Evolutionary conservation across 768 basidiomycete genomes (phyloP).

Genomic region (Mycena leptocephala): DNA sequence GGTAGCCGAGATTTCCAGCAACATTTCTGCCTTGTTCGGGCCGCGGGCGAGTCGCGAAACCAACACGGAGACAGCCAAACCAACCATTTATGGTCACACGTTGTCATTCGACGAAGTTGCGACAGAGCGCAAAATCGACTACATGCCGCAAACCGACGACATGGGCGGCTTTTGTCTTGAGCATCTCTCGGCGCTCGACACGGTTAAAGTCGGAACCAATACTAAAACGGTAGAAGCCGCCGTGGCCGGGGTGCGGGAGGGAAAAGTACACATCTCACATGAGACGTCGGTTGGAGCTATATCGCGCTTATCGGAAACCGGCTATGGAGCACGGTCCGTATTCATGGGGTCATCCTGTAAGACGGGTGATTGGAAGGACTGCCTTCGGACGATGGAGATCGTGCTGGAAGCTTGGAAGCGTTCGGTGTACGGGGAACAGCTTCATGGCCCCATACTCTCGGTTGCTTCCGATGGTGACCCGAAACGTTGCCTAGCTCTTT

Average conservation of each 20-base stretch:
- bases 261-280: no score
- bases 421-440: no score
- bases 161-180: not conserved
- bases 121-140: not conserved
- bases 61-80: not conserved
- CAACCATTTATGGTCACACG: no score
- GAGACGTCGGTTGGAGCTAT: not conserved
- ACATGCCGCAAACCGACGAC: not conserved
- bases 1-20: no score
- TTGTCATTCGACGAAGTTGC: no score
- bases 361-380: no score
- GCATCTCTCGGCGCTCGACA: not conserved
- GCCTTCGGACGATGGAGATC: no score
- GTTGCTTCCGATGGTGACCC: no score
- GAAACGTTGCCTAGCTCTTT: no score
- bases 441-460: no score
- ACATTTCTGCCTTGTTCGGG: not conserved
- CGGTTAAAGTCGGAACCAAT: not conserved
- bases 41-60: not conserved
- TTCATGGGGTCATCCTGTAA: no score
- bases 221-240: not conserved
- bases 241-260: not conserved
- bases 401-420: no score
- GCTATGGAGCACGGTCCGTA: not conserved
- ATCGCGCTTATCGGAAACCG: not conserved